Evolutionary conservation across 1,284 basidiomycete genomes (phyloP), one percentile per base, ranked within the genome.

Genomic region (Cryptococcus sp.): DNA sequence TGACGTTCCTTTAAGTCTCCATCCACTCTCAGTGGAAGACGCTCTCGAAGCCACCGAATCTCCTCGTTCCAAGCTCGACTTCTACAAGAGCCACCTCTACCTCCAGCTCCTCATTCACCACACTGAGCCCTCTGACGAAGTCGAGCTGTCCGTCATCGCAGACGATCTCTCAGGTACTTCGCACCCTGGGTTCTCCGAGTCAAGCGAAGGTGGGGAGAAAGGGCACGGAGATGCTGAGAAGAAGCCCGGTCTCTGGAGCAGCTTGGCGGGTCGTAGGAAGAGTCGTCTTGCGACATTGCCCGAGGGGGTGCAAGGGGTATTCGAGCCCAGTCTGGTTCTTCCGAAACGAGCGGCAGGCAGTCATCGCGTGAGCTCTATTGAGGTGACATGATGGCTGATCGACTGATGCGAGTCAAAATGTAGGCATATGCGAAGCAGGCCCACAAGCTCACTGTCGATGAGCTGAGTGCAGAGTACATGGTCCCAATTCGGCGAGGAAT

Each of bases 1-100:
- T 49, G 37, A 33, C 42, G 39, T 52, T 42, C 51, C 40, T n/a
- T 36, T n/a, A 36, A 76, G 72, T 20, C 68, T 78, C 7, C 77
- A 78, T 52, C 77, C 77, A 0, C 67, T 78, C 1, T 72, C 77
- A 0, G 71, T 78, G 4, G 77, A 78, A 62, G 77, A 78, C 57
- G 66, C 73, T 3, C 62, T 78, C 16, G 69, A 73, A 39, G 67
- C 70, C 11, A 55, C 57, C 45, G 70, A 71, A 56, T 71, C 68
- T 15, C 75, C 75, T 24, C 73, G 77, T 20, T 72, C 70, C 50
- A 78, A 78, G 57, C 46, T 74, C 37, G 77, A 78, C 55, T 78
- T 77, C 55, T 78, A 77, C 67, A 53, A 64, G 15, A 69, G 68
- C 39, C 75, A 77, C 56, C 64, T 78, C 15, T 78, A 77, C 56